Conservation (phyloP, 2,329 filamentous ascomycete genomes). For the Aspergillus ustus region DNA sequence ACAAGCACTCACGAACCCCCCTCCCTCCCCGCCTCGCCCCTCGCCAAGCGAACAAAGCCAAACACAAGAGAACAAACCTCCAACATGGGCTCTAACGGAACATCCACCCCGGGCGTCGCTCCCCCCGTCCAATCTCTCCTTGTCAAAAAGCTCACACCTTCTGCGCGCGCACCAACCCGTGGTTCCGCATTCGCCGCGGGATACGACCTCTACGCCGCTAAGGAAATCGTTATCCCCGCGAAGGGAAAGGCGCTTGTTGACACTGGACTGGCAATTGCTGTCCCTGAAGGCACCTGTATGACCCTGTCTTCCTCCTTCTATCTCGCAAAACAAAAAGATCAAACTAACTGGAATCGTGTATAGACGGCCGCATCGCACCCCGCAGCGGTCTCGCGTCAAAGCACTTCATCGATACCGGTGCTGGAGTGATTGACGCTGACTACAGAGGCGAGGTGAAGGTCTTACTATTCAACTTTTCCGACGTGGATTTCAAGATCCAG, state of each 20-base stretch:
- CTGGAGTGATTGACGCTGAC: conserved; percentile 96
- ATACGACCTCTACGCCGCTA: conserved; percentile 86
- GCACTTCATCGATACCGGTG: conserved; percentile 94
- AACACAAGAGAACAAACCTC: conserved; percentile 40
- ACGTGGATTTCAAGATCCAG: conserved; percentile 78
- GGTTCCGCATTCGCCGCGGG: conserved; percentile 89
- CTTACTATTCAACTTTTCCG: conserved; percentile 89
- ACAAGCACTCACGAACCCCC: conserved; percentile 52
- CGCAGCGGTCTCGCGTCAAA: conserved; percentile 91
- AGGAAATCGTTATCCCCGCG: conserved; percentile 74
- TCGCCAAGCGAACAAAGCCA: conserved; percentile 79
- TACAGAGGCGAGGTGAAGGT: conserved; percentile 95
- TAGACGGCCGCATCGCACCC: conserved; percentile 87
- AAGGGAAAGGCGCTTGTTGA: conserved; percentile 85
- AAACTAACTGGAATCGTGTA: not conserved
- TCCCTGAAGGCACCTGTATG: conserved; percentile 88
- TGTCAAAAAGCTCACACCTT: conserved; percentile 83
- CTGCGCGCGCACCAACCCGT: conserved; percentile 81
- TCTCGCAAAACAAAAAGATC: not conserved
- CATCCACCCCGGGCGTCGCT: conserved; percentile 35
- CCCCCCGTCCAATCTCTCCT: conserved; percentile 62
- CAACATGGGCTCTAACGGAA: conserved; percentile 37
- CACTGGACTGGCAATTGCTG: conserved; percentile 88
- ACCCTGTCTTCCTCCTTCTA: not conserved
- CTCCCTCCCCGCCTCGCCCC: conserved; percentile 71